A percentile compares a stretch with the other conserved stretches of the same genome.
These are phyloP conservation scores for Cercospora sesami DNA, from an alignment of 2,329 filamentous ascomycete species.

Conservation along the genomic window DNA sequence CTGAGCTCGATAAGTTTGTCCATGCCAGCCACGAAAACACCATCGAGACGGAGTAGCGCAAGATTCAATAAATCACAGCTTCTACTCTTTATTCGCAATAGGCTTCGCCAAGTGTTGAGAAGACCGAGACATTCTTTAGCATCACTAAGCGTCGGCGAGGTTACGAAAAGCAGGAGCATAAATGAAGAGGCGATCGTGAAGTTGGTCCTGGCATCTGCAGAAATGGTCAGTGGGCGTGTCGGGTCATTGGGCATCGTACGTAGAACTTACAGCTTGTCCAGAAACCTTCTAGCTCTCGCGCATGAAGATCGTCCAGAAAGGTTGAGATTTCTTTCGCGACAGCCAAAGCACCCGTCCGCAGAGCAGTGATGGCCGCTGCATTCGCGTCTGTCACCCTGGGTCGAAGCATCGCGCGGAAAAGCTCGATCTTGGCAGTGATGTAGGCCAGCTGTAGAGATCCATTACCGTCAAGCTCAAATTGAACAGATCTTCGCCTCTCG, in stretches of 20 bases:
- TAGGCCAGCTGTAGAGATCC: conserved; percentile 55
- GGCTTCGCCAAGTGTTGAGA: conserved; percentile 36
- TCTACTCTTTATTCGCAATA: conserved; percentile 37
- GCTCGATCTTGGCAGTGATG: conserved; percentile 53
- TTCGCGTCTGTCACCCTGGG: conserved; percentile 38
- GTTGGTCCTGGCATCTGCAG: conserved; percentile 38
- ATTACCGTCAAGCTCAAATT: conserved; percentile 47
- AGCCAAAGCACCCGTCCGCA: conserved; percentile 37
- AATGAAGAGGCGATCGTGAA: conserved; percentile 40
- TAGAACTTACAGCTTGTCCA: conserved; percentile 38
- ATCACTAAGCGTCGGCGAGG: conserved; percentile 32
- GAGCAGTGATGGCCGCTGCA: conserved; percentile 33
- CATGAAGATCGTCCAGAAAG: conserved; percentile 35
- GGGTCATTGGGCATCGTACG: not conserved
- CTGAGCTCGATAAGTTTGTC: conserved; percentile 37
- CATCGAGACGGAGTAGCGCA: conserved; percentile 37
- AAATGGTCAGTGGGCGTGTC: not conserved
- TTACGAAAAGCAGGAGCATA: conserved; percentile 39
- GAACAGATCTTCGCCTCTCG: conserved; percentile 24
- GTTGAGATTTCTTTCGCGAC: conserved; percentile 37
- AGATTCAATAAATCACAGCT: conserved; percentile 40
- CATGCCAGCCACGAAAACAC: conserved; percentile 36
- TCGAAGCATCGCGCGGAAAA: conserved; percentile 54
- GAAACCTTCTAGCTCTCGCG: conserved; percentile 38
- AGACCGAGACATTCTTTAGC: conserved; percentile 37